Base-by-base conservation (phyloP, 768 basidiomycete genomes). In the Clitopilus passeckerianus region DNA sequence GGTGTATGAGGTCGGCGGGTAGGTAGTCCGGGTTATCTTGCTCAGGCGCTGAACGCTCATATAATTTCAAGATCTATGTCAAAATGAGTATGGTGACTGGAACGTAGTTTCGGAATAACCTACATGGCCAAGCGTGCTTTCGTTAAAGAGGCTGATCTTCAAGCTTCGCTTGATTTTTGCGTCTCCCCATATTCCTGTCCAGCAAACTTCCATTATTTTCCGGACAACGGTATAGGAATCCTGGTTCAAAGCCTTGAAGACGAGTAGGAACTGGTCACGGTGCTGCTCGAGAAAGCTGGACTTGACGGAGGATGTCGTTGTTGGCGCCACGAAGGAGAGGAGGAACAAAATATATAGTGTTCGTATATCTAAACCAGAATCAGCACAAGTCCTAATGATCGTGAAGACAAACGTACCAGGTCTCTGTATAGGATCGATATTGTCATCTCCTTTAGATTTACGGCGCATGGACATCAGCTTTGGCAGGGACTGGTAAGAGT, bases 1-100 rank as follows among this genome's bases (percentile, higher is more conserved):
- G 93, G 61, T 93, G 91, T 0, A 83, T 86, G 3, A 96, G 78
- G 63, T 95, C 87, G 1, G 89, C 93, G 9, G 86, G 88, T 18
- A 86, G 71, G 50, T 85, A 75, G 15, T 86, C 84, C 2, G 74
- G 68, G 18, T 81, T 76, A 1, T 71, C 70, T 6, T 73, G 76
- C 62, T 87, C 86, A 0, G 83, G 65, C 33, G 67, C 71, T 5
- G 70, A 70, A 2, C 90, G 83, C 12, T 87, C 84, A 61, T 96
- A 93, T 2, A 96, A 73, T 71, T 89, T 90, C 27, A 87, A 61
- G 20, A 97, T 77, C 86, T 93, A 63, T 1, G 34, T 50, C 34
- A 37, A 2, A 56, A 22, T 27, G 50, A 33, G 5, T 55, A 56
- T 54, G 56, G 37, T 37, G 27, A 63, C 12, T 5, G 46, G 46